These are phyloP conservation scores for Garcia nutans DNA, from an alignment of 345 rosid species.

Conservation along the genomic window DNA sequence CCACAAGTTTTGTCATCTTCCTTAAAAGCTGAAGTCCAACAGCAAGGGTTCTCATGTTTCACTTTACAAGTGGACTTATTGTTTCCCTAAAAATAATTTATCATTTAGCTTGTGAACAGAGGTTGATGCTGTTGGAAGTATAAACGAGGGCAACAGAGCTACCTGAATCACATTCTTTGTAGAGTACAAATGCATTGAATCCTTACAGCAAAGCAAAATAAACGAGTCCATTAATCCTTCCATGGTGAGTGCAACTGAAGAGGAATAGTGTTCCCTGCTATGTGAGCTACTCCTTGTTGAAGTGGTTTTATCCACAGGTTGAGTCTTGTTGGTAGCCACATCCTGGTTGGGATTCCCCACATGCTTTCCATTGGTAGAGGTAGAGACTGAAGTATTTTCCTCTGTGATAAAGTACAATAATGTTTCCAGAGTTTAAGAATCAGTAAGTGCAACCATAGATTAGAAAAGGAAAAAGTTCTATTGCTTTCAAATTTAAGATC, in stretches of 20 bases:
- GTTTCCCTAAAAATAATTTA: conserved; percentile 23
- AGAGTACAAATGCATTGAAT: conserved; percentile 32
- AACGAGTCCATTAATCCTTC: conserved; percentile 24
- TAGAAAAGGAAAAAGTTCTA: not conserved
- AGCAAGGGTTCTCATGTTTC: conserved; percentile 29
- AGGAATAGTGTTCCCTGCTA: not conserved
- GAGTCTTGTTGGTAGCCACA: not conserved
- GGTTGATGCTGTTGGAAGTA: conserved; percentile 4
- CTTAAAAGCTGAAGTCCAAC: conserved; percentile 23
- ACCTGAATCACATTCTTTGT: conserved; percentile 68
- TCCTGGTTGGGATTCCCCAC: conserved; percentile 9
- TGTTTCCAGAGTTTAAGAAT: not conserved
- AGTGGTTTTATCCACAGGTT: conserved; percentile 4
- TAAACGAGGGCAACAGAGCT: conserved; percentile 17
- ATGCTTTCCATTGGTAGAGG: conserved; percentile 9
- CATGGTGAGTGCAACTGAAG: conserved; percentile 1
- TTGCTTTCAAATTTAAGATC: conserved; percentile 1
- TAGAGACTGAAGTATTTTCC: not conserved
- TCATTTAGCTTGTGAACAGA: conserved; percentile 8
- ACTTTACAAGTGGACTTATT: conserved; percentile 29
- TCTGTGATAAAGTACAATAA: conserved; percentile 6
- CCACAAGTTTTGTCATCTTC: conserved; percentile 25
- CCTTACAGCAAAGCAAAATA: conserved; percentile 29
- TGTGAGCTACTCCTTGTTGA: conserved; percentile 1
- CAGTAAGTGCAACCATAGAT: not conserved